Evolutionary conservation across 306 rosid genomes (phyloP).

Genomic region (Fagus sylvatica): DNA sequence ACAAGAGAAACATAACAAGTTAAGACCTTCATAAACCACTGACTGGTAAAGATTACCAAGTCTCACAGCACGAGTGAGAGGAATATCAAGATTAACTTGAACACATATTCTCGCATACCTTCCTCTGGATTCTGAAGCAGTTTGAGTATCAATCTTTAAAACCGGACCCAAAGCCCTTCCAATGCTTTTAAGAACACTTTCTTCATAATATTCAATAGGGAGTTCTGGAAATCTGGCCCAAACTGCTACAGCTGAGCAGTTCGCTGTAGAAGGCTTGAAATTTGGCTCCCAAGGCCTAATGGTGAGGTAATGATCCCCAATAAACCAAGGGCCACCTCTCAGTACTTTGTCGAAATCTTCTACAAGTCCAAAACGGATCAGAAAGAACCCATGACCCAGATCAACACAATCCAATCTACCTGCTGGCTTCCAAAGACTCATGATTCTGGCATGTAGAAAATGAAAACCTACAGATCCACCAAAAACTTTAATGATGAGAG

Average conservation of each 20-base stretch:
- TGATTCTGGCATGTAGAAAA: not conserved
- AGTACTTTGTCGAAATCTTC: not conserved
- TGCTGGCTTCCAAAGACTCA: not conserved
- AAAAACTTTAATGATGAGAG: not conserved
- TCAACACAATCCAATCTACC: not conserved
- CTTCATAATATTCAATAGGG: not conserved
- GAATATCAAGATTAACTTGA: too few relatives aligned
- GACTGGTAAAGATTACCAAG: too few relatives aligned
- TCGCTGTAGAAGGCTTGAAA: not conserved
- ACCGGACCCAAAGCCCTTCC: too few relatives aligned
- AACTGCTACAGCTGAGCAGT: not conserved
- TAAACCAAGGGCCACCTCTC: not conserved
- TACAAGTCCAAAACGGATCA: not conserved
- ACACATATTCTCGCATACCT: too few relatives aligned
- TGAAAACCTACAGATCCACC: not conserved
- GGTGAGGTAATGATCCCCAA: not conserved
- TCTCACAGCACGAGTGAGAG: accelerated
- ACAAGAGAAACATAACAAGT: too few relatives aligned
- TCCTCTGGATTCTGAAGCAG: too few relatives aligned
- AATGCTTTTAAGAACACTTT: too few relatives aligned
- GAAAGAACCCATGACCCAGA: not conserved
- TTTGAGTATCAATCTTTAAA: too few relatives aligned
- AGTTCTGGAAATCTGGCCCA: not conserved
- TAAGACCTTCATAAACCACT: too few relatives aligned
- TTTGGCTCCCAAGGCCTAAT: not conserved